Conservation (phyloP, 2,329 filamentous ascomycete genomes). For the Aureobasidium mangrovei region DNA sequence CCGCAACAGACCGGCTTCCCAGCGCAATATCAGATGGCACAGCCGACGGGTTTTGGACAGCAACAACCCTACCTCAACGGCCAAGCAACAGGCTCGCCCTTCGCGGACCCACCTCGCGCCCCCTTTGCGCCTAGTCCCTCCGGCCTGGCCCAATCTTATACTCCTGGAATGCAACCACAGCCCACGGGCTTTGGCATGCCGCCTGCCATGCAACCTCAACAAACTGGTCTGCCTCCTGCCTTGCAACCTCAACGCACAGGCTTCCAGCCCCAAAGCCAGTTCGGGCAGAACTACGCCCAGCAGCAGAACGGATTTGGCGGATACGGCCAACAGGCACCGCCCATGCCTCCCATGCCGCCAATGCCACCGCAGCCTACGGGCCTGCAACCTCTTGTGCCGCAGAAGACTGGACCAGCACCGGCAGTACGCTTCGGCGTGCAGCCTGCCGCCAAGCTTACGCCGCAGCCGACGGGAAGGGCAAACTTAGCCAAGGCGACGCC, state of each 20-base stretch:
- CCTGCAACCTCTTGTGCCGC: constrained; percentile 54
- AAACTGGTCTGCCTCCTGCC: constrained; percentile 32
- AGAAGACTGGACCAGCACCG: constrained; percentile 79
- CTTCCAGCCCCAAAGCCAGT: constrained; percentile 26
- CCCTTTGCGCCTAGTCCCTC: constrained; percentile 30
- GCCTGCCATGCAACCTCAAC: constrained; percentile 42
- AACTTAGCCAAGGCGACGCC: constrained; percentile 85
- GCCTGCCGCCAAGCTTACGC: constrained; percentile 63
- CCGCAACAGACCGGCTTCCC: constrained; percentile 29
- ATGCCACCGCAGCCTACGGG: constrained; percentile 47
- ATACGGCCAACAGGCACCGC: constrained; percentile 30
- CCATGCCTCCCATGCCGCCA: constrained; percentile 49
- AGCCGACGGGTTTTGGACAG: constrained; percentile 26
- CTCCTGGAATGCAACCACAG: constrained; percentile 37
- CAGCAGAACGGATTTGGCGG: constrained; percentile 26
- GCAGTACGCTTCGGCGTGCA: constrained; percentile 81
- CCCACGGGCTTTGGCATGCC: constrained; percentile 47
- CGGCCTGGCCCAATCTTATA: constrained; percentile 29
- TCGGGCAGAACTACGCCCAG: constrained; percentile 20
- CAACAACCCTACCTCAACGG: constrained; percentile 46
- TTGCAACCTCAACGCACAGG: constrained; percentile 44
- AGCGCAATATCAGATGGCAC: constrained; percentile 25
- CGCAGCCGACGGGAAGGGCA: constrained; percentile 84
- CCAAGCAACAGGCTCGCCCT: constrained; percentile 40
- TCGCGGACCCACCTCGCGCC: constrained; percentile 46